Percentiles rank a stretch among this genome's conserved stretches.
Conservation (phyloP, 2,329 filamentous ascomycete genomes). For the Fusarium annulatum region DNA sequence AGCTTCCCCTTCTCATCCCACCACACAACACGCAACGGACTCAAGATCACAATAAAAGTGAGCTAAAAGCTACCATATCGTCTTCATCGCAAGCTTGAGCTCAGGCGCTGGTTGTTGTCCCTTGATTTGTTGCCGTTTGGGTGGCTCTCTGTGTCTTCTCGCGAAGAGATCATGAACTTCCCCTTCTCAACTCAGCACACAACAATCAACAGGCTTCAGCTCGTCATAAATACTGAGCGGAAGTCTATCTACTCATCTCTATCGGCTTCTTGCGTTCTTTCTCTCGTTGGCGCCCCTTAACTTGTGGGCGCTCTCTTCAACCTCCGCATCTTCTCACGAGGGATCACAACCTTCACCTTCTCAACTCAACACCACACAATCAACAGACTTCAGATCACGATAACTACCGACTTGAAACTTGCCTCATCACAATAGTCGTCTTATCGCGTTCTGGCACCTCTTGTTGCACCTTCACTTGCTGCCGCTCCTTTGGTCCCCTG, state of each 20-base stretch:
- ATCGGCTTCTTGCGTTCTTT: not conserved
- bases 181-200: not conserved
- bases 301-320: not conserved
- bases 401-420: no score
- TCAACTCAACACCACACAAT: not conserved
- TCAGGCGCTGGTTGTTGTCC: not conserved
- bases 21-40: not conserved
- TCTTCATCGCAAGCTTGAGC: not conserved
- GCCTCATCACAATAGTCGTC: no score
- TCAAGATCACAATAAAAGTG: not conserved
- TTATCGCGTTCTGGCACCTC: not conserved
- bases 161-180: not conserved
- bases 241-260: not conserved
- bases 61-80: not conserved
- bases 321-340: not conserved
- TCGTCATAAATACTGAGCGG: not conserved
- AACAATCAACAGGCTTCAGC: not conserved
- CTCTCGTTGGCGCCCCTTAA: not conserved
- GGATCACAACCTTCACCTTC: not conserved
- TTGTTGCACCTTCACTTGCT: not conserved
- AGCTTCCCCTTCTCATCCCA: not conserved
- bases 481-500: not conserved
- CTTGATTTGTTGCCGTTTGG: not conserved
- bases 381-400: not conserved
- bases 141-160: not conserved